Base-by-base conservation (phyloP, 2,329 filamentous ascomycete species). In the Cercospora zeae-maydis region DNA sequence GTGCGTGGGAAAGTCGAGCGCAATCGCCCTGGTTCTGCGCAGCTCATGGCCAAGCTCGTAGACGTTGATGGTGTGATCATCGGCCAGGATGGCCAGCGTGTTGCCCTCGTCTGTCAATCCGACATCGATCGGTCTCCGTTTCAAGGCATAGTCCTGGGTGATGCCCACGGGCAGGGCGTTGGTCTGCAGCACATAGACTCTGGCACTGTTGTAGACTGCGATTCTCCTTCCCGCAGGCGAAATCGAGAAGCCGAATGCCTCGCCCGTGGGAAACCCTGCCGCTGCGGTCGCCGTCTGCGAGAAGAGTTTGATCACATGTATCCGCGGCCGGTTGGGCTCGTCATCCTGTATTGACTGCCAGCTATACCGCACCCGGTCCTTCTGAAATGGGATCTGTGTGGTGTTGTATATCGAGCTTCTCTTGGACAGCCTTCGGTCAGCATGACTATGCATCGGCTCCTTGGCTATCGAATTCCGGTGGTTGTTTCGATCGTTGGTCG, bases 191-290 rank as follows among this genome's bases (percentile, higher is more conserved):
- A 96, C 84, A 70, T 93, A 89, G 67, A 96, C 90, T 62, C 92
- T 84, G 11, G 91, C 93, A 37, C 92, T 96, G 75, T 91, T 96
- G 75, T 92, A 90, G 57, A 90, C 91, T 42, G 96, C 83, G 31
- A 96, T 78, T 69, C 88, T 85, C 68, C 88, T 86, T 2, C 91
- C 91, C 59, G 84, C 86, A 5, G 90, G 86, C 1, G 92, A 96
- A 63, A 91, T 86, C 66, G 85, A 87, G 75, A 96, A 96, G 59
- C 91, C 89, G 78, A 96, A 91, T 51, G 91, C 91, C 75, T 96
- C 92, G 33, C 74, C 75, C 9, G 71, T 71, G 3, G 91, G 92
- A 65, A 88, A 89, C 2, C 84, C 84, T 21, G 91, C 74, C 47
- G 73, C 92, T 0, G 91, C 93, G 73, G 90, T 93, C 69, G 91